phyloP scores from a whole-genome alignment of 495 filamentous ascomycete genomes.

The Trichoderma erinaceum region DNA sequence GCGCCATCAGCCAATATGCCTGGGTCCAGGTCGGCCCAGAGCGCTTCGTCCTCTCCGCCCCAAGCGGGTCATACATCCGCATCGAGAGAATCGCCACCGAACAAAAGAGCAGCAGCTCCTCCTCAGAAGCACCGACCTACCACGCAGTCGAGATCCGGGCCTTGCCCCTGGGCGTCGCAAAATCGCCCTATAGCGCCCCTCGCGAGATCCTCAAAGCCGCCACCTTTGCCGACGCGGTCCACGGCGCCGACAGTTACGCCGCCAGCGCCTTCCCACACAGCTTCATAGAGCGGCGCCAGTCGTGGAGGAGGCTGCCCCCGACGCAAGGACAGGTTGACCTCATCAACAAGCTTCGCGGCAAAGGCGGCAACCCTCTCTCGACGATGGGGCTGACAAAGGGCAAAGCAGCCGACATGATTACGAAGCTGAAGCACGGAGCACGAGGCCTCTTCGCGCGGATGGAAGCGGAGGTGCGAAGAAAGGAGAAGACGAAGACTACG shows the following conservation, averaged over 20 bases:
- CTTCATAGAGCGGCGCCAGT: slow-evolving; percentile 51
- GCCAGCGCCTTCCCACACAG: slow-evolving; percentile 50
- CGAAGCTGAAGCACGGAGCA: slow-evolving; percentile 78
- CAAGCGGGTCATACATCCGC: slow-evolving; percentile 52
- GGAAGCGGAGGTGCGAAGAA: slow-evolving; percentile 43
- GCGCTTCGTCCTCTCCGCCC: slow-evolving; percentile 59
- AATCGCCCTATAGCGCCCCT: slow-evolving; percentile 58
- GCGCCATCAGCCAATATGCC: slow-evolving; percentile 59
- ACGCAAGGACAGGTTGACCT: slow-evolving; percentile 63
- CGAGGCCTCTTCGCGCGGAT: slow-evolving; percentile 57
- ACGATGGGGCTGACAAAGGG: slow-evolving; percentile 63
- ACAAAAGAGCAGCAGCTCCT: slow-evolving; percentile 16
- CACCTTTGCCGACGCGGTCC: slow-evolving; percentile 65
- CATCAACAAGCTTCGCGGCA: slow-evolving; percentile 59
- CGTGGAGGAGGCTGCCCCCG: slow-evolving; percentile 64
- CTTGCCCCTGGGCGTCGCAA: slow-evolving; percentile 31
- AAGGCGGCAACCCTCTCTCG: slow-evolving; percentile 47
- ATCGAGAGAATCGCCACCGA: slow-evolving; percentile 44
- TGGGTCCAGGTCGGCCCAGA: slow-evolving; percentile 72
- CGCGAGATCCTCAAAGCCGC: slow-evolving; percentile 53
- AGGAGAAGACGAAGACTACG: slow-evolving; percentile 36
- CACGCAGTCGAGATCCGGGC: slow-evolving; percentile 34
- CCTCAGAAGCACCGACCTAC: slow-evolving; percentile 20
- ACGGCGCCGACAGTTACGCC: slow-evolving; percentile 78
- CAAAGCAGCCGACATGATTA: slow-evolving; percentile 85